These are phyloP conservation scores for Canna indica DNA, from an alignment of 176 grass and related monocot species.

Conservation along the genomic window DNA sequence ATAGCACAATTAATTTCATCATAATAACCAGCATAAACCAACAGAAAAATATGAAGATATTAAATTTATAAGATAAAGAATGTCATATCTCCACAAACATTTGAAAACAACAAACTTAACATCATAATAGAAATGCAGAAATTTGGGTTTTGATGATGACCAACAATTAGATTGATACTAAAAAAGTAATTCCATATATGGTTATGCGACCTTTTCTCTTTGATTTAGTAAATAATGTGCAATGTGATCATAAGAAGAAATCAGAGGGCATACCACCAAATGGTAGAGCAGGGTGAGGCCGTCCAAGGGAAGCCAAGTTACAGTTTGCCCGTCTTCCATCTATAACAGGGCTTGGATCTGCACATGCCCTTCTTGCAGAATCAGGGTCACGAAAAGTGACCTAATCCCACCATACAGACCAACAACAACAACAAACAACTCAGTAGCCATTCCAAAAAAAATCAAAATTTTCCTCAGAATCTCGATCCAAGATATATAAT, in stretches of 20 bases:
- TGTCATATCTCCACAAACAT: too few relatives aligned
- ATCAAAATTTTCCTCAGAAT: not conserved
- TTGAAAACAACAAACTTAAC: not conserved
- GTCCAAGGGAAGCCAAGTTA: conserved; percentile 86
- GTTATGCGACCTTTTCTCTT: not conserved
- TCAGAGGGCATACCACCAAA: conserved; percentile 23
- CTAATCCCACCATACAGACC: conserved; percentile 22
- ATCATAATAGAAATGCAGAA: not conserved
- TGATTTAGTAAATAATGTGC: not conserved
- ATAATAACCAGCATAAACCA: too few relatives aligned
- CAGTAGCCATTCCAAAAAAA: not conserved
- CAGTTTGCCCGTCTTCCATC: conserved; percentile 84
- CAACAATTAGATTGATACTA: not conserved
- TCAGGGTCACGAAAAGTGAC: conserved; percentile 85
- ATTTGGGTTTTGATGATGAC: not conserved
- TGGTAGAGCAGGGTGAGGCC: conserved; percentile 38
- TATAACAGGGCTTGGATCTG: conserved; percentile 64
- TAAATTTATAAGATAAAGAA: not conserved
- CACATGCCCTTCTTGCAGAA: conserved; percentile 72
- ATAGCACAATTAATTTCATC: not conserved
- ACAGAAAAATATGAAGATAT: too few relatives aligned
- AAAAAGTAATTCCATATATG: not conserved
- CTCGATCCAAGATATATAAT: not conserved
- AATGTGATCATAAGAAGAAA: not conserved
- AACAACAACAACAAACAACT: conserved; percentile 5